These are phyloP conservation scores for Fusarium pseudograminearum DNA, from an alignment of 2,329 filamentous ascomycete genomes.

Conservation along the genomic window DNA sequence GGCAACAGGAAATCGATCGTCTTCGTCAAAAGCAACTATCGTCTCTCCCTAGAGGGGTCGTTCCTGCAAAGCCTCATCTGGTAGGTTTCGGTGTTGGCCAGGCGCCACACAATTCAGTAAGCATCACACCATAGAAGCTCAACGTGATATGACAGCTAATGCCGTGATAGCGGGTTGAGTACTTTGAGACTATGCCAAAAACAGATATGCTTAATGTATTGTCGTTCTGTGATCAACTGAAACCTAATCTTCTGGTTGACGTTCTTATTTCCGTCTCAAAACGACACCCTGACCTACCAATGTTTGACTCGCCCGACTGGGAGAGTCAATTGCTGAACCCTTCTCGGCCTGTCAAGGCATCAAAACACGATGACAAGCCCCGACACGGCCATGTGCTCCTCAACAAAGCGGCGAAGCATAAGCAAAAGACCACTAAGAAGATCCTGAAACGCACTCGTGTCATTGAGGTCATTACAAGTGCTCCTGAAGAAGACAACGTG, in stretches of 20 bases:
- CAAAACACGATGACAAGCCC: conserved; percentile 39
- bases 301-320: conserved; percentile 59
- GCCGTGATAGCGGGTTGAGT: conserved; percentile 52
- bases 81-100: conserved; percentile 55
- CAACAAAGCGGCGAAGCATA: conserved; percentile 47
- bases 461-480: conserved; percentile 46
- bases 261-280: conserved; percentile 58
- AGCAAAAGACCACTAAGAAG: conserved; percentile 51
- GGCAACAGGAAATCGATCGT: conserved; percentile 48
- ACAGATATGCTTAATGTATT: conserved; percentile 57
- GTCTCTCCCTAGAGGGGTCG: conserved; percentile 48
- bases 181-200: conserved; percentile 55
- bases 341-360: conserved; percentile 22
- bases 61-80: conserved; percentile 53
- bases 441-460: conserved; percentile 49
- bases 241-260: conserved; percentile 57
- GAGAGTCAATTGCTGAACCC: conserved; percentile 40
- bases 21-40: conserved; percentile 52
- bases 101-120: conserved; percentile 52
- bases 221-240: conserved; percentile 56
- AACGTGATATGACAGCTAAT: neutral
- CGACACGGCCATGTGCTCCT: conserved; percentile 50
- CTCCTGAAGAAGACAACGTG: conserved; percentile 48
- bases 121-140: conserved; percentile 22
- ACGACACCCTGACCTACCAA: conserved; percentile 57